Conservation (phyloP, 768 basidiomycete species). For the Leccinum rimulosum region DNA sequence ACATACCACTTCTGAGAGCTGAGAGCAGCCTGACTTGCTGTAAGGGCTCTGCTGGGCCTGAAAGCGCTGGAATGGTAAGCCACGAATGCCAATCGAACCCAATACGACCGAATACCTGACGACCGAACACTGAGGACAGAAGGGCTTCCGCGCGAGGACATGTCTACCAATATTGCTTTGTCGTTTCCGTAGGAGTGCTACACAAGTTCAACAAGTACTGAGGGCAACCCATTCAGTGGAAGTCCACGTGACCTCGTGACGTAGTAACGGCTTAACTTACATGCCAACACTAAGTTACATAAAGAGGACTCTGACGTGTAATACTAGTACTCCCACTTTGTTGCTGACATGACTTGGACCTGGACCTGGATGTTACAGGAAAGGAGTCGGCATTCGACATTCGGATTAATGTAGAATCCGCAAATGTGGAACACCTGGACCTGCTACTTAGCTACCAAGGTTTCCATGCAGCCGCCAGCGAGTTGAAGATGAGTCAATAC, state of each 20-base stretch:
- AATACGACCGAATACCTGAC: conserved; percentile 10
- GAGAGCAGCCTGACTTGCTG: conserved; percentile 65
- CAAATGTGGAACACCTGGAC: background rate
- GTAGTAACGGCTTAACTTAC: no score
- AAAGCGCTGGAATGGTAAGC: conserved; percentile 7
- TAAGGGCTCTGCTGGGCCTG: conserved; percentile 41
- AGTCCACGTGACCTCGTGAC: conserved; percentile 12
- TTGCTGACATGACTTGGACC: conserved; percentile 1
- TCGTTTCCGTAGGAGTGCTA: background rate
- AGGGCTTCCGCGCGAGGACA: conserved; percentile 18
- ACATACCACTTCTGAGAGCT: conserved; percentile 59
- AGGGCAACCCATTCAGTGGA: background rate
- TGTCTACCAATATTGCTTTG: conserved; percentile 1
- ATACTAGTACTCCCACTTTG: background rate
- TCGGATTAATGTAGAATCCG: background rate
- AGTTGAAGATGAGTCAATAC: conserved; percentile 25
- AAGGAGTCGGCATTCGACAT: background rate
- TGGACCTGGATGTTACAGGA: background rate
- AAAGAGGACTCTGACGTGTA: background rate
- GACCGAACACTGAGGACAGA: conserved; percentile 21
- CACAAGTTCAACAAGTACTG: conserved; percentile 2
- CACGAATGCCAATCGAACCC: background rate
- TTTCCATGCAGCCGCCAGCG: conserved; percentile 7
- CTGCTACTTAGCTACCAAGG: no score
- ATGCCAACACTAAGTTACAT: no score